A percentile compares a stretch with the other conserved stretches of the same genome.
Conservation (phyloP, 2,329 filamentous ascomycete species). For the Fusarium sp. region DNA sequence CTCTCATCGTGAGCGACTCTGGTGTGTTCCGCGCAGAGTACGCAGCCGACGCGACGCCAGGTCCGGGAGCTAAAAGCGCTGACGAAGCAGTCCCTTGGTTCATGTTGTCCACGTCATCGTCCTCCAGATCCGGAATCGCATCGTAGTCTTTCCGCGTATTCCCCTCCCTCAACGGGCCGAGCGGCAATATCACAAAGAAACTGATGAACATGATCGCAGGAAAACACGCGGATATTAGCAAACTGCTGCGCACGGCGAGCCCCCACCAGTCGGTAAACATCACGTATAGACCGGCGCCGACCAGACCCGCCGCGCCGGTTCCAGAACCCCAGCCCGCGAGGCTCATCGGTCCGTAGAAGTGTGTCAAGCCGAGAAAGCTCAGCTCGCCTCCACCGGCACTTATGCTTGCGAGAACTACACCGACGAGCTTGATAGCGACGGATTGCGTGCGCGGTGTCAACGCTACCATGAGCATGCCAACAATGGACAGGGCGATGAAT, state of each 20-base stretch:
- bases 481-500: slow-evolving; percentile 80
- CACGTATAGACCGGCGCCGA: slow-evolving; percentile 90
- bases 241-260: slow-evolving; percentile 77
- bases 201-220: slow-evolving; percentile 85
- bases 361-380: slow-evolving; percentile 89
- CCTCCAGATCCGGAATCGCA: slow-evolving; percentile 57
- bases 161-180: slow-evolving; percentile 68
- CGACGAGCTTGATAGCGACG: slow-evolving; percentile 80
- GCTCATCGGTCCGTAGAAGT: slow-evolving; percentile 90
- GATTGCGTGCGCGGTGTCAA: slow-evolving; percentile 75
- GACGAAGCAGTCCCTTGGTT: slow-evolving; percentile 56
- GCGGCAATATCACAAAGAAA: slow-evolving; percentile 86
- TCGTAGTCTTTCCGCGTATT: slow-evolving; percentile 63
- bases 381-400: slow-evolving; percentile 89
- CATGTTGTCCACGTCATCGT: slow-evolving; percentile 51
- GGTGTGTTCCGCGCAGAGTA: slow-evolving; percentile 48
- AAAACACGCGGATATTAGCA: slow-evolving; percentile 82
- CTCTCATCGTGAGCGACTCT: slow-evolving; percentile 50
- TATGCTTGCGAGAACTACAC: slow-evolving; percentile 86
- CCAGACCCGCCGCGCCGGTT: slow-evolving; percentile 87
- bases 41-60: slow-evolving; percentile 53
- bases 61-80: slow-evolving; percentile 60
- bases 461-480: slow-evolving; percentile 90
- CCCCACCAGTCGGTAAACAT: slow-evolving; percentile 83
- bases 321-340: slow-evolving; percentile 93